Evolutionary conservation across 805 yeast genomes (phyloP), one percentile per base, ranked within the genome.

Genomic region (Nakazawaea wyomingensis): DNA sequence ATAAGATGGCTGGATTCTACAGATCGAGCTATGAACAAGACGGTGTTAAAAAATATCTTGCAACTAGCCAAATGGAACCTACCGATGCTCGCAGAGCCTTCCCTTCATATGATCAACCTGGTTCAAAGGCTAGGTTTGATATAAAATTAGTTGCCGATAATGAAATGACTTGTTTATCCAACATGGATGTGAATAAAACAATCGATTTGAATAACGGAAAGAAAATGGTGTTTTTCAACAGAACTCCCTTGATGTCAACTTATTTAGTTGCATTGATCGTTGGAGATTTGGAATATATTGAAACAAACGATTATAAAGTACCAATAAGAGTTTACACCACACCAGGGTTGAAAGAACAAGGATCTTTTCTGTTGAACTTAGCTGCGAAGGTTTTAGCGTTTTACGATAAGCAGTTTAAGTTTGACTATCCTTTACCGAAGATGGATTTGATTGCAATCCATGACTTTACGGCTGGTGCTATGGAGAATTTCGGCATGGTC

Each of bases 401-500:
- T 54, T 69, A 72, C 50, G 66, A 75, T 14, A 53, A 51, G 33
- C 63, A 72, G 18, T 76, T 76, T 52, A 75, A 72, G 48, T 58
- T 74, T 39, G 64, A 60, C 31, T 86, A 83, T 56, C 93, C 95
- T 74, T 69, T 86, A 52, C 91, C 95, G 34, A 86, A 86, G 62
- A 66, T 85, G 60, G 95, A 87, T 56, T 68, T 85, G 63, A 66
- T 87, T 30, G 91, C 89, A 2, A 82, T 86, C 44, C 90, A 85
- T 52, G 79, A 85, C 41, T 84, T 82, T 57, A 76, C 86, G 22
- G 89, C 89, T 44, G 87, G 87, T 52, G 96, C 95, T 20, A 86
- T 86, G 96, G 96, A 86, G 65, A 87, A 87, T 66, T 86, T 90
- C 86, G 95, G 95, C 20, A 65, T 86, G 39, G 77, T 86, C 39